A percentile compares a stretch with the other conserved stretches of the same genome.
phyloP scores from a whole-genome alignment of 73 alveolate genomes.

The Paramecium pentaurelia region DNA sequence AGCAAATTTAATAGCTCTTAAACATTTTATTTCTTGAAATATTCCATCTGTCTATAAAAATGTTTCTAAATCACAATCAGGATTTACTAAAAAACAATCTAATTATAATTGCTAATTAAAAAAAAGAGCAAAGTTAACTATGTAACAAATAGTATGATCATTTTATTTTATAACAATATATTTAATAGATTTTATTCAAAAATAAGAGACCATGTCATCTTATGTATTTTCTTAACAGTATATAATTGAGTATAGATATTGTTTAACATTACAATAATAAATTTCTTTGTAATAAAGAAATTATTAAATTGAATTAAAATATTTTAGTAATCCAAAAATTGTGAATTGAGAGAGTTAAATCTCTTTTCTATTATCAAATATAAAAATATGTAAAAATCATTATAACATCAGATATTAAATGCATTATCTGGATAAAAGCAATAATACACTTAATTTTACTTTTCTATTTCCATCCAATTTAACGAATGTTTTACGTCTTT shows the following conservation, averaged over 20 bases:
- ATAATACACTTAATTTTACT: not conserved
- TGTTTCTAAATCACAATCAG: not conserved
- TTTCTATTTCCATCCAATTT: not conserved
- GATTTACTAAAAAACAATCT: not conserved
- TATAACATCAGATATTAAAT: not conserved
- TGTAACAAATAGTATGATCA: too few species aligned
- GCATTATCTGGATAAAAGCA: not conserved
- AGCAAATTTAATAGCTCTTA: slow-evolving; percentile 20
- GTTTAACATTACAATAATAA: not conserved
- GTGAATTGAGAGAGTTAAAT: not conserved
- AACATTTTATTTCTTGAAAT: slow-evolving; percentile 18
- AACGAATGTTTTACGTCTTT: slow-evolving; percentile 2
- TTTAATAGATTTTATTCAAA: too few species aligned
- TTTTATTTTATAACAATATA: too few species aligned
- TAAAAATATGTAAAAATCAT: not conserved
- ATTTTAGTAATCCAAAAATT: not conserved
- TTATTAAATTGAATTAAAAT: not conserved
- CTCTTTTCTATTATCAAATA: not conserved
- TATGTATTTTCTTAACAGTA: too few species aligned
- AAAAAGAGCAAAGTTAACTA: not conserved
- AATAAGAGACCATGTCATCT: too few species aligned
- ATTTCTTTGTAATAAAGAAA: not conserved
- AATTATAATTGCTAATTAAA: not conserved
- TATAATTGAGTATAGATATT: too few species aligned
- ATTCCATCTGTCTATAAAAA: not conserved